Percentiles rank a stretch among this genome's conserved stretches.
phyloP scores from a whole-genome alignment of 805 yeast species.

The Starmerella scarabaei region DNA sequence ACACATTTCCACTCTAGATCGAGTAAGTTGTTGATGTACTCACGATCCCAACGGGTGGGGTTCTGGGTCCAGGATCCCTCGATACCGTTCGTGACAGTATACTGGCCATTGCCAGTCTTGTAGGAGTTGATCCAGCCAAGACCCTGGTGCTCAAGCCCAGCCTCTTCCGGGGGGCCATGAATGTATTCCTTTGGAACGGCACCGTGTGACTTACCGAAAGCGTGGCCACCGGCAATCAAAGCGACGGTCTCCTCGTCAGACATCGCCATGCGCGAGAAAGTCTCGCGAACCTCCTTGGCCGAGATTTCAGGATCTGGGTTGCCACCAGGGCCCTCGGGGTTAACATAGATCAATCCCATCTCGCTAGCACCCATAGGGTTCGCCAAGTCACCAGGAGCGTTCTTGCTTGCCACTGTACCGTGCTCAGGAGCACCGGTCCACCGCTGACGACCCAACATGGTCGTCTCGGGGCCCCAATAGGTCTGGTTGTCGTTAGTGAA shows the following conservation, averaged over 20 bases:
- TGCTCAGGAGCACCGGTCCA: constrained; percentile 7
- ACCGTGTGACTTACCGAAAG: constrained; percentile 18
- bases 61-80: constrained; percentile 18
- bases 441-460: constrained; percentile 12
- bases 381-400: constrained; percentile 9
- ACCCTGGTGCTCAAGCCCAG: constrained; percentile 16
- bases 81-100: constrained; percentile 16
- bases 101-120: constrained; percentile 15
- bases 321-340: constrained; percentile 19
- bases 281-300: constrained; percentile 16
- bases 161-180: constrained; percentile 16
- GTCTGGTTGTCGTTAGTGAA: constrained; percentile 15
- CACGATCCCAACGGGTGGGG: constrained; percentile 11
- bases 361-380: constrained; percentile 14
- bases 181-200: constrained; percentile 10
- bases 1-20: constrained; percentile 10
- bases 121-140: constrained; percentile 17
- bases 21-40: constrained; percentile 12
- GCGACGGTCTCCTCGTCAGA: constrained; percentile 18
- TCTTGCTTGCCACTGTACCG: background rate
- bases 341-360: constrained; percentile 15
- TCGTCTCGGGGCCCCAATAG: constrained; percentile 16
- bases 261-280: constrained; percentile 19
- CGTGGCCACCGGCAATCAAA: constrained; percentile 18
- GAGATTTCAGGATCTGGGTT: constrained; percentile 14